Percentiles rank a stretch among this genome's conserved stretches.
These are phyloP conservation scores for Fusarium robinianum DNA, from an alignment of 2,329 filamentous ascomycete genomes.

Conservation along the genomic window DNA sequence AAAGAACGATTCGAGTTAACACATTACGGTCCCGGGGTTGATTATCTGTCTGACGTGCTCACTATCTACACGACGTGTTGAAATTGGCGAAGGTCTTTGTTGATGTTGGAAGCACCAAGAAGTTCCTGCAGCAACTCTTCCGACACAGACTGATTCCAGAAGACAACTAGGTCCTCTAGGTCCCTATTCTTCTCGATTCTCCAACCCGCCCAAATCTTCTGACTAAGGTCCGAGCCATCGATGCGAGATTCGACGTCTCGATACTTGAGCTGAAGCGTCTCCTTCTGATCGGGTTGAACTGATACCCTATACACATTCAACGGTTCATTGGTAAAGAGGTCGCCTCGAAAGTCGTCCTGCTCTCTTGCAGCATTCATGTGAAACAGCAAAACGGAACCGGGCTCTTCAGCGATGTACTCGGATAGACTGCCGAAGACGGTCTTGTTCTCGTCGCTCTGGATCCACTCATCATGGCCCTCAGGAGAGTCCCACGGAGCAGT, in stretches of 20 bases:
- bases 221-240: conserved; percentile 36
- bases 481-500: conserved; percentile 51
- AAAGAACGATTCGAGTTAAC: conserved; percentile 44
- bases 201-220: conserved; percentile 47
- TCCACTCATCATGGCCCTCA: conserved; percentile 49
- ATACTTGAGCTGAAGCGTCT: conserved; percentile 43
- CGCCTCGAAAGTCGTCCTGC: conserved; percentile 29
- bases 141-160: conserved; percentile 45
- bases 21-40: conserved; percentile 1
- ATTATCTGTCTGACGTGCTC: conserved; percentile 14
- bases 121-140: conserved; percentile 40
- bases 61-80: conserved; percentile 33
- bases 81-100: conserved; percentile 31
- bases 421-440: conserved; percentile 41
- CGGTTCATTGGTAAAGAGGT: conserved; percentile 31
- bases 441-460: conserved; percentile 48
- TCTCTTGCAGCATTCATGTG: conserved; percentile 46
- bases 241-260: conserved; percentile 40
- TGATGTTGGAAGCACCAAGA: conserved; percentile 24
- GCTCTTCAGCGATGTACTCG: conserved; percentile 41
- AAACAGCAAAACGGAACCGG: conserved; percentile 44
- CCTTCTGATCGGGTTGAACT: conserved; percentile 39
- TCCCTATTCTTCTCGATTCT: conserved; percentile 46
- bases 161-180: conserved; percentile 46
- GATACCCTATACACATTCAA: conserved; percentile 45